Conservation (phyloP, 768 basidiomycete species). For the Amanita brunnescens region DNA sequence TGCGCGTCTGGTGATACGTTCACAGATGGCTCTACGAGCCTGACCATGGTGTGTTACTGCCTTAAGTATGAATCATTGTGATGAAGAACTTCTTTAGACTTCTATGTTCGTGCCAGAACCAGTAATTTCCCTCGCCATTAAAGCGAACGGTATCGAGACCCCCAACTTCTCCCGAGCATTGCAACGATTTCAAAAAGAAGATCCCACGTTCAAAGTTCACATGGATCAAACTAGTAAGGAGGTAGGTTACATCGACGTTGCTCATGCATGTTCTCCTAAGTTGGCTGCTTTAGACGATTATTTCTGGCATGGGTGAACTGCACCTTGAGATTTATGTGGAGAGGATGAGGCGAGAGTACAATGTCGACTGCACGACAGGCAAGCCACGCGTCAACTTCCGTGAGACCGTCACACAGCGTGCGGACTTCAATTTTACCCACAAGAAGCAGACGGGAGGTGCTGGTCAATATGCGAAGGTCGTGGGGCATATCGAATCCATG, state of each 20-base stretch:
- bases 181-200: constrained; percentile 97
- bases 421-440: constrained; percentile 85
- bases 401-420: constrained; percentile 81
- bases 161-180: constrained; percentile 96
- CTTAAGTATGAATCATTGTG: not conserved
- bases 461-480: constrained; percentile 92
- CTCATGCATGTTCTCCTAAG: not conserved
- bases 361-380: constrained; percentile 85
- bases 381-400: constrained; percentile 96
- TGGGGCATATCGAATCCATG: constrained; percentile 89
- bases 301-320: constrained; percentile 98
- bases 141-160: constrained; percentile 84
- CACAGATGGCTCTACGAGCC: constrained; percentile 82
- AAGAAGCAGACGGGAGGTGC: constrained; percentile 98
- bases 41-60: constrained; percentile 71
- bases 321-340: constrained; percentile 99
- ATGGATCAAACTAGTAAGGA: constrained; percentile 92
- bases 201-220: constrained; percentile 97
- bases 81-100: constrained; percentile 43
- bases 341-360: constrained; percentile 97
- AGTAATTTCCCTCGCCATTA: constrained; percentile 92
- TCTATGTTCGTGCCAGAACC: constrained; percentile 99
- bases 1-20: constrained; percentile 98
- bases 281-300: constrained; percentile 71
- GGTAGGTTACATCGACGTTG: constrained; percentile 30